Conservation (phyloP, 768 basidiomycete species). For the Nidula microcarpa region DNA sequence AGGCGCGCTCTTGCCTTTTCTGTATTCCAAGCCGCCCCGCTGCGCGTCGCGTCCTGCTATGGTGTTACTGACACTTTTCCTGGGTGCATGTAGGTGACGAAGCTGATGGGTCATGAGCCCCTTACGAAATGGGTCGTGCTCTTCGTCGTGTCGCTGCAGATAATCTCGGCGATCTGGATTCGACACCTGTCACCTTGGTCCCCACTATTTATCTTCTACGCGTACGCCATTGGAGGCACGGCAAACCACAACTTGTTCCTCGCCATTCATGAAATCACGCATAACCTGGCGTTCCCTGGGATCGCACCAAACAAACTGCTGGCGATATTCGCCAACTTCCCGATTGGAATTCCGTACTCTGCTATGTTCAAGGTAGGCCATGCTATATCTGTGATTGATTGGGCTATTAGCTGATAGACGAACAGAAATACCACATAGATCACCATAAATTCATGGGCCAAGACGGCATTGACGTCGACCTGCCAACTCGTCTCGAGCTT, state of each 20-base stretch:
- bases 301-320: conserved; percentile 81
- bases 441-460: conserved; percentile 96
- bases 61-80: not conserved
- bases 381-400: not conserved
- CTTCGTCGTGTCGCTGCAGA: conserved; percentile 74
- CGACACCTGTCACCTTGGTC: conserved; percentile 70
- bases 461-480: conserved; percentile 94
- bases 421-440: conserved; percentile 86
- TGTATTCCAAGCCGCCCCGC: too few relatives aligned
- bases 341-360: conserved; percentile 93
- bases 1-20: too few relatives aligned
- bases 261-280: conserved; percentile 98
- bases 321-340: conserved; percentile 88
- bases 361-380: conserved; percentile 85
- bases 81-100: conserved; percentile 62
- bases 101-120: conserved; percentile 94
- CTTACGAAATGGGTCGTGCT: conserved; percentile 90
- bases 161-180: conserved; percentile 60
- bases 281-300: conserved; percentile 90
- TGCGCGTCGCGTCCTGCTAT: not conserved
- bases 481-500: conserved; percentile 85
- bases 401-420: not conserved
- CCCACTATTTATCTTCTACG: conserved; percentile 65
- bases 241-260: conserved; percentile 98
- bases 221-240: conserved; percentile 89